Percentiles rank a stretch among this genome's conserved stretches.
phyloP scores from a whole-genome alignment of 306 rosid genomes.

The Dryas drummondii region DNA sequence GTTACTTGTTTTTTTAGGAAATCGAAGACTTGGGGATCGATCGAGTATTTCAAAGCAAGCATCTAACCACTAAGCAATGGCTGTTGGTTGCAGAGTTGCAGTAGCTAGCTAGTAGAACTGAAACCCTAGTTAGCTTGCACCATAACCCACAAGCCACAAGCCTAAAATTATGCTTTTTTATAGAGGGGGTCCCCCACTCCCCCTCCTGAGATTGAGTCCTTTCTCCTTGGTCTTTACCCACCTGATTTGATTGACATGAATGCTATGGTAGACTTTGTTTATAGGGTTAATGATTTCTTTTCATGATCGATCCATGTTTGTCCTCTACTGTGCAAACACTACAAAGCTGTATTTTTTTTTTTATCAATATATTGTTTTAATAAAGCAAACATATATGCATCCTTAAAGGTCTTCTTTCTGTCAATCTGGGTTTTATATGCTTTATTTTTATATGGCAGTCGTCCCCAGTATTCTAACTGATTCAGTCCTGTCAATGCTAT shows the following conservation, averaged over 20 bases:
- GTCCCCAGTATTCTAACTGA: slow-evolving; percentile 8
- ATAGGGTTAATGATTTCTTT: slow-evolving; percentile 40
- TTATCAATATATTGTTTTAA: too few relatives aligned
- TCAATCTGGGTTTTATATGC: slow-evolving; percentile 58
- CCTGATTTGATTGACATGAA: slow-evolving; percentile 42
- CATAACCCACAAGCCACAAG: slow-evolving; percentile 28
- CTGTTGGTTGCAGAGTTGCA: too few relatives aligned
- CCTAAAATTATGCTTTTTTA: slow-evolving; percentile 19
- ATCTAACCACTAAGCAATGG: too few relatives aligned
- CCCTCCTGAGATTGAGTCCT: too few relatives aligned
- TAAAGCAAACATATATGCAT: background rate
- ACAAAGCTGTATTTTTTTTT: too few relatives aligned
- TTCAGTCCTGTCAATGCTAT: slow-evolving; percentile 45
- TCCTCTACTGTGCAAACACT: slow-evolving; percentile 37
- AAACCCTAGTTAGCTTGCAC: slow-evolving; percentile 50
- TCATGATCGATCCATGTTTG: slow-evolving; percentile 26
- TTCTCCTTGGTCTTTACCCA: too few relatives aligned
- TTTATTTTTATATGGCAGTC: slow-evolving; percentile 29
- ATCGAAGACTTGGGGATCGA: slow-evolving; percentile 37
- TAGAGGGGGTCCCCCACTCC: background rate
- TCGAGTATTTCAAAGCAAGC: slow-evolving; percentile 35
- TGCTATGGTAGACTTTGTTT: slow-evolving; percentile 16
- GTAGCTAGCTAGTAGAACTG: slow-evolving; percentile 16
- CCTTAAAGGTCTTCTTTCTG: slow-evolving; percentile 43
- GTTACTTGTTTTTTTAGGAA: slow-evolving; percentile 20